Base-by-base conservation (phyloP, 1,284 basidiomycete species). In the Fomitopsis betulina region DNA sequence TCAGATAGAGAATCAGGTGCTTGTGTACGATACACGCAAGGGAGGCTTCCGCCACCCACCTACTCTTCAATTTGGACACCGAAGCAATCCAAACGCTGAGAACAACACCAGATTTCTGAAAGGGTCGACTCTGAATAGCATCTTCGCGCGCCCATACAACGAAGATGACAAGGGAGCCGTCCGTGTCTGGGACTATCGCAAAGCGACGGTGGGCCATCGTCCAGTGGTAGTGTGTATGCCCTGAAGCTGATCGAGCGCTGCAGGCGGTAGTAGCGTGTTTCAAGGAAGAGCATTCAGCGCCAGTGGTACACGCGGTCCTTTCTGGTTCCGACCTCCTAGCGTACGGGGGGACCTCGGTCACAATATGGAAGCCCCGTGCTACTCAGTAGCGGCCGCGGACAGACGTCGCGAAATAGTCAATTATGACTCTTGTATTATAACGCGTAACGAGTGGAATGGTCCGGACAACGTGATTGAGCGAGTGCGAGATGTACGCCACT, bases 121-220 rank as follows among this genome's bases (percentile, higher is more conserved):
- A 54, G 70, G 69, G 35, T 68, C 69, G 47, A 59, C 72, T 37
- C 61, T 65, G 59, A 66, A 74, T 57, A 70, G 70, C 43, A 72
- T 77, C 57, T 82, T 82, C 65, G 76, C 70, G 33, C 77, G 76
- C 57, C 78, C 79, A 19, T 79, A 73, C 66, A 65, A 70, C 49
- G 80, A 83, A 63, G 77, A 77, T 30, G 43, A 49, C 9, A 33
- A 37, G 35, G 12, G 64, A 61, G 27, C 53, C 19, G 72, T 82
- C 27, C 65, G 74, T 12, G 62, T 81, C 23, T 84, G 82, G 80
- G 82, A 84, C 64, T 78, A 75, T 66, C 74, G 81, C 17, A 77
- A 78, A 57, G 60, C 62, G 15, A 77, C 77, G 72, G 80, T 80
- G 70, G 56, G 69, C 47, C n/a, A n/a, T n/a, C n/a, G 25, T 13